Evolutionary conservation across 768 basidiomycete species (phyloP), one percentile per base, ranked within the genome.

Genomic region (Sporobolomyces pararoseus): DNA sequence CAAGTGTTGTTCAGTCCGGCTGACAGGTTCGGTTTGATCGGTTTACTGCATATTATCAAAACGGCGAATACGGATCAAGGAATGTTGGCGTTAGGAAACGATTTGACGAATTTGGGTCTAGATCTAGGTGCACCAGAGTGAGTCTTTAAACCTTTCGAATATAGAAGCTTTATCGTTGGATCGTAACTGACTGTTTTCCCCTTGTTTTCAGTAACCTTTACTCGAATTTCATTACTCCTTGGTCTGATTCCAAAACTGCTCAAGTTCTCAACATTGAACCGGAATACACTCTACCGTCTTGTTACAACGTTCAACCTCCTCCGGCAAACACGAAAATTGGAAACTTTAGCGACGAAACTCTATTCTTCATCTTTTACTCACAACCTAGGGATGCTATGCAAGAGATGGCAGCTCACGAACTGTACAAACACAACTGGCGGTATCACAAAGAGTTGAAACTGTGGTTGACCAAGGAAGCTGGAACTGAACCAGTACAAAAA

Each of bases 331-430:
- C 78, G 72, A 93, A 92, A 81, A 89, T 87, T 23, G 84, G 85
- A 1, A 86, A 87, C 58, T 95, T 98, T 81, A 89, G 88, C 79
- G 94, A 97, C 79, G 94, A 98, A 81, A 96, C 94, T 21, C 82
- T 98, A 32, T 96, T 98, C 81, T 95, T 91, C 84, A 93, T 95
- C 86, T 98, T 98, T 84, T 98, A 97, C 81, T 87, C 91, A 65
- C 88, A 86, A 80, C 91, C 94, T 66, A 83, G 90, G 77, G 94
- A 98, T 81, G 87, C 88, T 47, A 82, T 95, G 63, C 94, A 98
- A 80, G 93, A 98, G 80, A 85, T 92, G 59, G 94, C 94, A 21
- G 92, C 91, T 54, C 89, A 91, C 79, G 94, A 97, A 82, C 83
- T 98, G 91, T 95, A 86, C 83, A 89, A 89, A 79, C 88, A 92